A percentile compares a stretch with the other conserved stretches of the same genome.
These are phyloP conservation scores for Aulographum hederae DNA, from an alignment of 2,329 filamentous ascomycete species.

Conservation along the genomic window DNA sequence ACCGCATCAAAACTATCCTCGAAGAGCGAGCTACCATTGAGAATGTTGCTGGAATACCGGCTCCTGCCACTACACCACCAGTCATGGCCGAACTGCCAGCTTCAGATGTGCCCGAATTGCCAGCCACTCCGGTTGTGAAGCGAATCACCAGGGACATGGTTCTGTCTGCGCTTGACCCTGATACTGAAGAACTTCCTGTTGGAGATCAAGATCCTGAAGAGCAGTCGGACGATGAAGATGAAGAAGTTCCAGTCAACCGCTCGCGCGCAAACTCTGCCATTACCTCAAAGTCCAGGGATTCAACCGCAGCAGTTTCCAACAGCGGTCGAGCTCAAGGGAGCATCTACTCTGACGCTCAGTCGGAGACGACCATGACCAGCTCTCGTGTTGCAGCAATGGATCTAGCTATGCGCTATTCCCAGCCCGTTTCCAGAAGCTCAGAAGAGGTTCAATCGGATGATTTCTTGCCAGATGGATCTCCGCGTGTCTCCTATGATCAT, in stretches of 20 bases:
- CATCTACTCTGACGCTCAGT: background rate
- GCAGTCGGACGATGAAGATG: too few relatives aligned
- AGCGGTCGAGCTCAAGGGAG: background rate
- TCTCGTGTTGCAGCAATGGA: background rate
- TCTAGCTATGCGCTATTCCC: background rate
- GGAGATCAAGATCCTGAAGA: too few relatives aligned
- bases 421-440: too few relatives aligned
- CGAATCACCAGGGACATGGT: constrained; percentile 4
- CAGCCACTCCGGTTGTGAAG: constrained; percentile 3
- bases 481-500: too few relatives aligned
- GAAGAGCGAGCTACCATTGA: constrained; percentile 15
- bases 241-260: too few relatives aligned
- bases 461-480: too few relatives aligned
- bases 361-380: background rate
- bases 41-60: constrained; percentile 1
- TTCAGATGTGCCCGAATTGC: constrained; percentile 3
- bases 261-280: too few relatives aligned
- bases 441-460: too few relatives aligned
- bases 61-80: background rate
- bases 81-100: background rate
- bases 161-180: background rate
- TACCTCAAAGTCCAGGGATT: too few relatives aligned
- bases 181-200: too few relatives aligned
- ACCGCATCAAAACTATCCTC: constrained; percentile 22
- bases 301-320: too few relatives aligned